Evolutionary conservation across 176 grass and related monocot genomes (phyloP), one percentile per base, ranked within the genome.

Genomic region (Eragrostis nindensis): DNA sequence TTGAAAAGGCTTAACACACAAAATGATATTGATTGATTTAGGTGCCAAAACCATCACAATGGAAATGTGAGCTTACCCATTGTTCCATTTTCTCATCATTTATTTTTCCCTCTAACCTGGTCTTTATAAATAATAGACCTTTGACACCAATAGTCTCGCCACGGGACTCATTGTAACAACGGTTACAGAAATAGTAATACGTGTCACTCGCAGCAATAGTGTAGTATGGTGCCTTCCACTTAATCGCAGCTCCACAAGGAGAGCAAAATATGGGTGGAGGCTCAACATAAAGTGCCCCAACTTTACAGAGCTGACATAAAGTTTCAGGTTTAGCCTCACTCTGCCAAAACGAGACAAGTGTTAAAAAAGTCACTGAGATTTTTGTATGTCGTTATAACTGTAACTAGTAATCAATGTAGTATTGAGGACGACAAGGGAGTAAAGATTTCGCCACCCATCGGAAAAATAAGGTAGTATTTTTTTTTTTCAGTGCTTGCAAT

Each of bases 31-130:
- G 55, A 76, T 7, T 52, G 61, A 36, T 25, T n/a, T n/a, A n/a
- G n/a, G 73, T 84, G 36, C 60, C 66, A 77, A 8, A 48, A 38
- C 38, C 48, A n/a, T 47, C 75, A 72, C 56, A 74, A 85, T 68
- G 7, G 70, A 88, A 80, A 72, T 48, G 60, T 29, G 47, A 77
- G 19, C 73, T 71, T 93, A 98, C 95, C 95, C 88, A 89, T 98
- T 98, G 92, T 91, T 98, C 95, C 12, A 86, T 98, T 87, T 98
- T 90, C 75, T 95, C 95, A 29, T 98, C 90, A 85, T 98, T 98
- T 82, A 73, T 89, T 67, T 95, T 98, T 75, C 94, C 95, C 65
- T 95, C 92, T 15, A 98, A 89, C 46, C 75, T 91, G 65, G 78
- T 42, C 88, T 98, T 98, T 54, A 25, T 53, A 77, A 93, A 88